Evolutionary conservation across 805 yeast genomes (phyloP).

Genomic region (Teunomyces barrocoloradensis): DNA sequence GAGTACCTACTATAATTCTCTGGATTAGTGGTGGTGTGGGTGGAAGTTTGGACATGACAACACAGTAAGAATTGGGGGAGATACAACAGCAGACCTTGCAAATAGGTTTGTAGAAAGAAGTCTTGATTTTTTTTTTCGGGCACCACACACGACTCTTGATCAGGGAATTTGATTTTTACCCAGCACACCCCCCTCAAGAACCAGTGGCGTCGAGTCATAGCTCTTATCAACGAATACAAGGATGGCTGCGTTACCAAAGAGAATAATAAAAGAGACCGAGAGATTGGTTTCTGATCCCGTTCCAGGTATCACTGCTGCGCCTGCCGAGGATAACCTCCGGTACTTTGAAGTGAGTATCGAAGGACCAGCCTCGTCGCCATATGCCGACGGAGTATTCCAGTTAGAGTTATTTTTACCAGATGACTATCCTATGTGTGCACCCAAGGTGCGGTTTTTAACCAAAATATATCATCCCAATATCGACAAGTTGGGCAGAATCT

Average conservation of each 20-base stretch:
- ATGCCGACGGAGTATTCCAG: slow-evolving; percentile 75
- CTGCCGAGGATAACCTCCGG: slow-evolving; percentile 91
- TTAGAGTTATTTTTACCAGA: slow-evolving; percentile 90
- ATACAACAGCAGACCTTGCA: too few relatives aligned
- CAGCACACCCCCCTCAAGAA: neutral
- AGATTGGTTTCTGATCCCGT: slow-evolving; percentile 91
- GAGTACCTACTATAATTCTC: slow-evolving; percentile 33
- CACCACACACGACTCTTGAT: neutral
- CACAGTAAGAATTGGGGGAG: too few relatives aligned
- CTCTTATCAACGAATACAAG: neutral
- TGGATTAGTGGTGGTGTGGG: slow-evolving; percentile 36
- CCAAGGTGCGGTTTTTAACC: slow-evolving; percentile 90
- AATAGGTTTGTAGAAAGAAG: too few relatives aligned
- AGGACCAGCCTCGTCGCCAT: slow-evolving; percentile 91
- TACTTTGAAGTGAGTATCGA: slow-evolving; percentile 89
- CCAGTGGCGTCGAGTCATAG: neutral
- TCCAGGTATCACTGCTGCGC: slow-evolving; percentile 90
- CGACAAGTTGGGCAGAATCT: slow-evolving; percentile 91
- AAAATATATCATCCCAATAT: slow-evolving; percentile 96
- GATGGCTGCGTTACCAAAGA: slow-evolving; percentile 74
- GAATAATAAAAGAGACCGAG: slow-evolving; percentile 96
- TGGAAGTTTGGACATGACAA: slow-evolving; percentile 17
- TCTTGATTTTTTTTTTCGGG: neutral
- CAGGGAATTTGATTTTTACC: neutral
- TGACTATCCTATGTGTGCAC: slow-evolving; percentile 97